Evolutionary conservation across 1,139 yeast genomes (phyloP), one percentile per base, ranked within the genome.

Genomic region (Hemisphaericaspora subhashii): DNA sequence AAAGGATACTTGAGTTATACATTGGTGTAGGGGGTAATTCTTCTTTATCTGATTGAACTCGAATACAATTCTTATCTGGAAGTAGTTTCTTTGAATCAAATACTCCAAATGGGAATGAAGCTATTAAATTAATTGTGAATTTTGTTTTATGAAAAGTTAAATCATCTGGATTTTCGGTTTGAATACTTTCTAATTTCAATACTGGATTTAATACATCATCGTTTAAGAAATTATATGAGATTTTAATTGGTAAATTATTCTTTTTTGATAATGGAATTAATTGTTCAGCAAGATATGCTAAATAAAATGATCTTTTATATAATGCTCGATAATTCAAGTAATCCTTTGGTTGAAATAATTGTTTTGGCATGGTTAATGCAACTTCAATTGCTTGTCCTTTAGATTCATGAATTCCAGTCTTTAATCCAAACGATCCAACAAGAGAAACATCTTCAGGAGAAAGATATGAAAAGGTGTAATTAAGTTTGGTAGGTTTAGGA

Each of bases 351-450:
- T 84, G 92, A 55, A 92, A 83, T 36, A 86, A 57, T 20, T 66
- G 65, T 37, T 68, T 62, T 3, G 97, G 96, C 94, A 92, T 90
- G 8, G 87, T 81, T 40, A 90, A 70, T 27, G 86, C 73, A 36
- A 92, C 74, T 57, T 92, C 98, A 13, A 90, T 77, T 3, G 86
- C 69, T 57, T 79, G 70, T 1, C 85, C 84, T 24, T 62, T 57
- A 33, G 74, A 37, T 34, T 50, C 56, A 30, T 47, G 44, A 24
- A 86, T 83, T 2, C 86, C 88, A 0, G 96, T 82, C 53, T 87
- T 87, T 49, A 90, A 70, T 1, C 96, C 94, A 64, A 87, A 92
- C 8, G 96, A 83, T 1, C 98, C 98, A 8, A 87, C 83, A 35
- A 92, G 74, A 14, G 90, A 80, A 18, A 90, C 79, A 50, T 80